phyloP scores from a whole-genome alignment of 2,329 filamentous ascomycete species.

The Neopestalotiopsis rosae region DNA sequence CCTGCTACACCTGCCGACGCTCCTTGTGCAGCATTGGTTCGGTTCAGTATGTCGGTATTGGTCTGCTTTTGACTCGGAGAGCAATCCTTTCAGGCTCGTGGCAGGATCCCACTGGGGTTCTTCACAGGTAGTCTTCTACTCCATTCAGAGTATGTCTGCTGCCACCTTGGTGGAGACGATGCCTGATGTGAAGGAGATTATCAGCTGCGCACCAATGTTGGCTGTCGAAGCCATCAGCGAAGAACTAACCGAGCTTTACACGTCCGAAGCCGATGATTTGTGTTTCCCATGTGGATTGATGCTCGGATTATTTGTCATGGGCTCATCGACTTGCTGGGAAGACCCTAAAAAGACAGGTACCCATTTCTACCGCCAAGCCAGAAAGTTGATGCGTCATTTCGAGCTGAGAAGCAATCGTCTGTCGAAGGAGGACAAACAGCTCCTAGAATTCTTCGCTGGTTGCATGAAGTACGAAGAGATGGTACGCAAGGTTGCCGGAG shows the following conservation, averaged over 20 bases:
- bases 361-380: conserved; percentile 11
- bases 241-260: conserved; percentile 11
- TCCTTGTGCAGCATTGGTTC: conserved; percentile 14
- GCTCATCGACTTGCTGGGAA: conserved; percentile 12
- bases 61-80: conserved; percentile 14
- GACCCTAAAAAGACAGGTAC: conserved; percentile 1
- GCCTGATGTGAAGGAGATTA: conserved; percentile 3
- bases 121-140: conserved; percentile 11
- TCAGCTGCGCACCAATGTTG: not conserved
- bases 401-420: not conserved
- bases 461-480: conserved; percentile 16
- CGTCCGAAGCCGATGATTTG: not conserved
- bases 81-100: conserved; percentile 1
- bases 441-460: conserved; percentile 11
- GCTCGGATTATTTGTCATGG: conserved; percentile 6
- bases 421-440: not conserved
- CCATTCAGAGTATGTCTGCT: conserved; percentile 13
- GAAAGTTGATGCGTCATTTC: conserved; percentile 8
- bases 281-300: conserved; percentile 7
- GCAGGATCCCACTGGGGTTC: conserved; percentile 7
- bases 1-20: conserved; percentile 5
- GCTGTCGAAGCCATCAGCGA: conserved; percentile 13
- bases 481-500: conserved; percentile 9
- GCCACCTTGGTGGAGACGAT: conserved; percentile 8
- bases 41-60: conserved; percentile 13